Percentiles rank a stretch among this genome's conserved stretches.
Evolutionary conservation across 371 early-diverging fungal genomes (phyloP).

Genomic region (Gilbertella persicaria): DNA sequence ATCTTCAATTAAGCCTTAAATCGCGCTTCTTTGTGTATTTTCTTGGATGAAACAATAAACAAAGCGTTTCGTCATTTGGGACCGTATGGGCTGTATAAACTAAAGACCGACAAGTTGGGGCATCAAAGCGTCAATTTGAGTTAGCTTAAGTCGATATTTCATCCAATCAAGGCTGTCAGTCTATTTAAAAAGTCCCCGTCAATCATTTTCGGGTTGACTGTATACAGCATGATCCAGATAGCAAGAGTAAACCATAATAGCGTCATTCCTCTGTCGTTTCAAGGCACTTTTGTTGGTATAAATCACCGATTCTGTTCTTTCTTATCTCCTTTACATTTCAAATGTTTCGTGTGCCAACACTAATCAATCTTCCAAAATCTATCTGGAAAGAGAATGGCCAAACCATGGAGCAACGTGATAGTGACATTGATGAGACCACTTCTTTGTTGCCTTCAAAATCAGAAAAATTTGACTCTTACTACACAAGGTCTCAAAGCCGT

Average conservation of each 20-base stretch:
- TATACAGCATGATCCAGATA: background rate
- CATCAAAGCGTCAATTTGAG: no score
- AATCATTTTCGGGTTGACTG: no score
- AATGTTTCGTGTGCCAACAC: slow-evolving; percentile 8
- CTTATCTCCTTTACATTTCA: background rate
- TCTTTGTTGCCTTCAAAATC: background rate
- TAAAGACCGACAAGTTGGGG: no score
- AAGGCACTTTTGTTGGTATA: background rate
- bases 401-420: background rate
- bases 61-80: no score
- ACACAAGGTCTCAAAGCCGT: background rate
- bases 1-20: no score
- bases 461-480: background rate
- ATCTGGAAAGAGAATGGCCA: slow-evolving; percentile 3
- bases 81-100: no score
- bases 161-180: no score
- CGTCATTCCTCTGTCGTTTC: background rate
- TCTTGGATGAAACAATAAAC: no score
- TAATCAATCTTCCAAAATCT: slow-evolving; percentile 1
- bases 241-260: background rate
- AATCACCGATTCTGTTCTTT: background rate
- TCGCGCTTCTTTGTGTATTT: no score
- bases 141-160: no score
- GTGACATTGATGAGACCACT: slow-evolving; percentile 2
- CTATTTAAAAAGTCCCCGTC: no score